Conservation (phyloP, 371 early-diverging fungal genomes). For the Syncephalis plumigaleata region DNA sequence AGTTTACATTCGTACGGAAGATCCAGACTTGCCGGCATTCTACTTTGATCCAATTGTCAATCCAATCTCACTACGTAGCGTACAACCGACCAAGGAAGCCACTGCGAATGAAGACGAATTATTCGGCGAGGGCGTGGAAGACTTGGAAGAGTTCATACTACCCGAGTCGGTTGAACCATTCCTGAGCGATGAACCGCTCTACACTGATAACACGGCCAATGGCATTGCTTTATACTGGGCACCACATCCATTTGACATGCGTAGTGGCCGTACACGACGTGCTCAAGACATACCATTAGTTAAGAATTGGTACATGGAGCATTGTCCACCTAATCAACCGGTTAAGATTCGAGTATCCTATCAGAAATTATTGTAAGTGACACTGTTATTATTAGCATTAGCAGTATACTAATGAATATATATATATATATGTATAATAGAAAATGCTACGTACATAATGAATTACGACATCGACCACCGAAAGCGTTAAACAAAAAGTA, state of each 20-base stretch:
- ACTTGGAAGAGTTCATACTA: slow-evolving; percentile 49
- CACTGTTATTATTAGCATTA: too few relatives aligned
- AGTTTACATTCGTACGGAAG: slow-evolving; percentile 77
- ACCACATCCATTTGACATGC: slow-evolving; percentile 90
- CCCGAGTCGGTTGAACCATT: slow-evolving; percentile 76
- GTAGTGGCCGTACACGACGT: slow-evolving; percentile 82
- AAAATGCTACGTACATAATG: slow-evolving; percentile 77
- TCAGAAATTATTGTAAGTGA: slow-evolving; percentile 64
- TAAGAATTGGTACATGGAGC: slow-evolving; percentile 95
- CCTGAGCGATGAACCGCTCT: slow-evolving; percentile 55
- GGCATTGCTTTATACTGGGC: slow-evolving; percentile 95
- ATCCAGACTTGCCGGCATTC: slow-evolving; percentile 92
- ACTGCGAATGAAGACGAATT: slow-evolving; percentile 64
- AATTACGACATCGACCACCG: slow-evolving; percentile 70
- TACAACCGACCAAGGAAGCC: slow-evolving; percentile 27
- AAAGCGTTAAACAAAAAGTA: slow-evolving; percentile 82
- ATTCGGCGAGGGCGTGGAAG: slow-evolving; percentile 65
- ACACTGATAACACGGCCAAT: slow-evolving; percentile 80
- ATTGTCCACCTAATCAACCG: slow-evolving; percentile 82
- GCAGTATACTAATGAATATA: too few relatives aligned
- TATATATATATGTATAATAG: neutral
- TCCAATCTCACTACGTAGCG: slow-evolving; percentile 75
- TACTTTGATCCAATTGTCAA: slow-evolving; percentile 94
- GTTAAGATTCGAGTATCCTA: slow-evolving; percentile 97
- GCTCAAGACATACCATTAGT: slow-evolving; percentile 91